phyloP scores from a whole-genome alignment of 441 rosid species.

The Capsella rubella region DNA sequence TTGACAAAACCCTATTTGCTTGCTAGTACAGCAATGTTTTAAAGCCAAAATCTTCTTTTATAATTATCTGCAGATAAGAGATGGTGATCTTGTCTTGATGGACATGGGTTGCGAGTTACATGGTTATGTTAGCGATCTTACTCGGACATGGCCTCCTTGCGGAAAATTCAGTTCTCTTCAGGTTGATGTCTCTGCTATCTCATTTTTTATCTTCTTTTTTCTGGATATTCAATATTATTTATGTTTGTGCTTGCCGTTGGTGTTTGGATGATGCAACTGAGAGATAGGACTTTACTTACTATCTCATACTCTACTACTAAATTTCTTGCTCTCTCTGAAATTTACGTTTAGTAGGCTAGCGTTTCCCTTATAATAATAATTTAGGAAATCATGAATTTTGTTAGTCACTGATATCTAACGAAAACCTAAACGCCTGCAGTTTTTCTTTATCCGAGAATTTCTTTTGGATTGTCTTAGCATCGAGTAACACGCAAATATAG shows the following conservation, averaged over 20 bases:
- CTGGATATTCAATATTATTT: conserved; percentile 1
- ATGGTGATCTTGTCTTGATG: conserved; percentile 93
- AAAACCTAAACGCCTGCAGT: background rate
- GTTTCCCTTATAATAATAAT: background rate
- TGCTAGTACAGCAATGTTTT: conserved; percentile 27
- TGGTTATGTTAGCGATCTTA: conserved; percentile 95
- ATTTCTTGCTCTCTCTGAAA: background rate
- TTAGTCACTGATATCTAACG: background rate
- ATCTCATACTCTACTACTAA: background rate
- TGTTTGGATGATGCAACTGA: background rate
- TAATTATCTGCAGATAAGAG: conserved; percentile 61
- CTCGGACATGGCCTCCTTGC: conserved; percentile 96
- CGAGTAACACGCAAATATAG: background rate
- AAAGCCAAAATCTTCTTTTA: conserved; percentile 19
- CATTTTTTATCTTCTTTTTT: conserved; percentile 7
- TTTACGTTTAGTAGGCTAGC: background rate
- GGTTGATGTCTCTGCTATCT: conserved; percentile 50
- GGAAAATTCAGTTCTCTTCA: conserved; percentile 83
- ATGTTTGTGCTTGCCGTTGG: background rate
- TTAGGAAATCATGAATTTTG: background rate
- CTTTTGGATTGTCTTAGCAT: background rate
- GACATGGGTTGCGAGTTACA: conserved; percentile 98
- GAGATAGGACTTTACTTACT: background rate
- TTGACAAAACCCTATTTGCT: conserved; percentile 4
- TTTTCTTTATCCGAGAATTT: background rate